phyloP scores from a whole-genome alignment of 2,329 filamentous ascomycete species.

The Talaromyces sp. region DNA sequence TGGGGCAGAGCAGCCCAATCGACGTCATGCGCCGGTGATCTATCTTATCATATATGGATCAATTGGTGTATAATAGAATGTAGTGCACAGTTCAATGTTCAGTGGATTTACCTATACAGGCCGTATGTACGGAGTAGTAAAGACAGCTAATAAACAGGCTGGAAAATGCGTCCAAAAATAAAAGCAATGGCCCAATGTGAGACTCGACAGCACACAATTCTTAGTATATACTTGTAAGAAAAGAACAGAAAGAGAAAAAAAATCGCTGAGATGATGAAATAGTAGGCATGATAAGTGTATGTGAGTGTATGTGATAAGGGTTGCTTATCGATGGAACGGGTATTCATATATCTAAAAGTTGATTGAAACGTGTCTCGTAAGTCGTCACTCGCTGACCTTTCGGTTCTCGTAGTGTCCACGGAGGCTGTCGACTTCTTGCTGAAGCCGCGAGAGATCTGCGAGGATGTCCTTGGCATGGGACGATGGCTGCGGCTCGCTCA shows the following conservation, averaged over 20 bases:
- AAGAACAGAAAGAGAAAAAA: not conserved
- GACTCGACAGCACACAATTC: not conserved
- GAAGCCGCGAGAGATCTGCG: slow-evolving; percentile 64
- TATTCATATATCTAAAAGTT: not conserved
- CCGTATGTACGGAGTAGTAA: not conserved
- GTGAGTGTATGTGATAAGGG: no score
- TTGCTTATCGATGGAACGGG: not conserved
- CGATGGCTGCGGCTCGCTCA: slow-evolving; percentile 30
- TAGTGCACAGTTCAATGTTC: not conserved
- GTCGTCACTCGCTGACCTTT: slow-evolving; percentile 20
- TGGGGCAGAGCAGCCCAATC: not conserved
- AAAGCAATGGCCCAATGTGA: not conserved
- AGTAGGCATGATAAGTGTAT: not conserved
- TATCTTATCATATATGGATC: no score
- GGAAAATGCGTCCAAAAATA: not conserved
- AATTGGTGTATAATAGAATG: no score
- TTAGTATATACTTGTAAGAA: not conserved
- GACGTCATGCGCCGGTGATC: not conserved
- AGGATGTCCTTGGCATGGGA: slow-evolving; percentile 54
- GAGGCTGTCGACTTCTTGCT: slow-evolving; percentile 66
- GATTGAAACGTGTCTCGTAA: not conserved
- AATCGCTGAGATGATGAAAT: not conserved
- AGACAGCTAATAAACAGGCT: not conserved
- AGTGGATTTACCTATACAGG: not conserved
- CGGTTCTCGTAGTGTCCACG: slow-evolving; percentile 34